These are phyloP conservation scores for Verbascum thapsus DNA, from an alignment of 257 asterid species.

Conservation along the genomic window DNA sequence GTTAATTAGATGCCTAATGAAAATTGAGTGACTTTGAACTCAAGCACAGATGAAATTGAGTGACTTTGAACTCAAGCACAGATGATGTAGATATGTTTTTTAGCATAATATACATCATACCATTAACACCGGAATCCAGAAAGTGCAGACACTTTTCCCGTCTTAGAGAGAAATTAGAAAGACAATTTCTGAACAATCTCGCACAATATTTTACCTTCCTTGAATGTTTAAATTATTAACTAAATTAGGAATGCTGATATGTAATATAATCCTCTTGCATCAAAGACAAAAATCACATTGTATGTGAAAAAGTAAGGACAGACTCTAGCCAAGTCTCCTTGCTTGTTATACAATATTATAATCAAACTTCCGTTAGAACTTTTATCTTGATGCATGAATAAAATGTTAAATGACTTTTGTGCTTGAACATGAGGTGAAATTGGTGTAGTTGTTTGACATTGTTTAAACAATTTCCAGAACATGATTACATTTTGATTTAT, in stretches of 20 bases:
- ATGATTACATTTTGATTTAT: neutral
- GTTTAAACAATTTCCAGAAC: neutral
- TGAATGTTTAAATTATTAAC: constrained; percentile 17
- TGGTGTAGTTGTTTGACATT: neutral
- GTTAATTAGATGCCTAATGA: neutral
- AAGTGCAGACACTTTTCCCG: constrained; percentile 11
- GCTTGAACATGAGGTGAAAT: neutral
- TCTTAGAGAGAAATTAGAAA: constrained; percentile 1
- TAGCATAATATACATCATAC: neutral
- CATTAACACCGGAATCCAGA: neutral
- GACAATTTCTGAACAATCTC: constrained; percentile 9
- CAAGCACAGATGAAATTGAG: constrained; percentile 5
- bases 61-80: constrained; percentile 6
- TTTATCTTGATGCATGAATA: neutral
- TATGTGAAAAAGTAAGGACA: constrained; percentile 1
- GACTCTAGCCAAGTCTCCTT: neutral
- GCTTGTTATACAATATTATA: neutral
- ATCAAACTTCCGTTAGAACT: neutral
- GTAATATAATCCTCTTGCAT: neutral
- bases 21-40: neutral
- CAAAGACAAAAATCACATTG: constrained; percentile 2
- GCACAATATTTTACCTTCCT: constrained; percentile 13
- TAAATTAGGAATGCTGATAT: neutral
- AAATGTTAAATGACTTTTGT: neutral
- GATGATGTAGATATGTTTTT: neutral